These are phyloP conservation scores for Escovopsis sp. DNA, from an alignment of 2,329 filamentous ascomycete genomes.

Conservation along the genomic window DNA sequence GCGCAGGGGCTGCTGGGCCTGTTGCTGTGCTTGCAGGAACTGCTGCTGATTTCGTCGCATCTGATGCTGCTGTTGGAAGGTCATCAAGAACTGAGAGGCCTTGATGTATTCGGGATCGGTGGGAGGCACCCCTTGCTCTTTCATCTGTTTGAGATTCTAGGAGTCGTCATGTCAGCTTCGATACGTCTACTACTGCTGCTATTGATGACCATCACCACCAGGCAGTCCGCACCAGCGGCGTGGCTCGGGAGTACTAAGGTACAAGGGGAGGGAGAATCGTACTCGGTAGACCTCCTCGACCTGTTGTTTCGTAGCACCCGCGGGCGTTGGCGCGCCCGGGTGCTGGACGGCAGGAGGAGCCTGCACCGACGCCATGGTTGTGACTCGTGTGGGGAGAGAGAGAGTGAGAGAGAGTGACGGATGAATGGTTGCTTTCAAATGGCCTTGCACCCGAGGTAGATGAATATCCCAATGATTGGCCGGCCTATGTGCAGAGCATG, in stretches of 20 bases:
- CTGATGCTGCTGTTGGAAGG: conserved; percentile 52
- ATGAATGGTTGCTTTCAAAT: conserved; percentile 8
- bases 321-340: conserved; percentile 45
- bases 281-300: conserved; percentile 61
- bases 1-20: conserved; percentile 31
- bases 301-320: conserved; percentile 59
- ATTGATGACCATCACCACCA: too few species aligned
- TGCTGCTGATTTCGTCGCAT: conserved; percentile 35
- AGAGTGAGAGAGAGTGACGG: too few species aligned
- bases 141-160: conserved; percentile 83
- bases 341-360: conserved; percentile 53
- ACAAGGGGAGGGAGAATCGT: conserved; percentile 15
- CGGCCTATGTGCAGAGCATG: conserved; percentile 24
- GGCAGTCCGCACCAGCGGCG: too few species aligned
- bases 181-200: too few species aligned
- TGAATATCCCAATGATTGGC: conserved; percentile 10
- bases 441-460: conserved; percentile 14
- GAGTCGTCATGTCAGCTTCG: background rate
- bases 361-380: conserved; percentile 69
- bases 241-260: too few species aligned
- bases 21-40: conserved; percentile 23
- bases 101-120: conserved; percentile 82
- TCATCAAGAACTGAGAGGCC: conserved; percentile 57
- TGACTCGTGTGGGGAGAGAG: conserved; percentile 14
- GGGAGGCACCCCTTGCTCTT: conserved; percentile 63